Percentiles rank a stretch among this genome's conserved stretches.
phyloP scores from a whole-genome alignment of 306 rosid species.

The Erythrophleum fordii region DNA sequence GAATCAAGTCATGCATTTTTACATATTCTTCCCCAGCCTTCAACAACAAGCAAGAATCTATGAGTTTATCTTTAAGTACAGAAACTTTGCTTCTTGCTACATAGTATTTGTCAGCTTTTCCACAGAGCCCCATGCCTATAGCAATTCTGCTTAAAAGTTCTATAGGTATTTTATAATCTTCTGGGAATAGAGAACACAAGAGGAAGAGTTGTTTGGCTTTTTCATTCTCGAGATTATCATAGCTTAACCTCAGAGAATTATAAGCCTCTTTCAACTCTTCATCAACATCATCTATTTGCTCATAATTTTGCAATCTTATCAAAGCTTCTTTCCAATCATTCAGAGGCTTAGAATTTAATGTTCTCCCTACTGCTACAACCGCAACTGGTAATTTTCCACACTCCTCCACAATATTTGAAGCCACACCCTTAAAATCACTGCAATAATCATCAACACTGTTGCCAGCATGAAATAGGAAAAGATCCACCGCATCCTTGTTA shows the following conservation, averaged over 20 bases:
- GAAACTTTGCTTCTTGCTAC: background rate
- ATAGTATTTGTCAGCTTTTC: background rate
- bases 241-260: slow-evolving; percentile 13
- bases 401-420: background rate
- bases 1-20: slow-evolving; percentile 36
- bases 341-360: background rate
- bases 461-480: slow-evolving; percentile 3
- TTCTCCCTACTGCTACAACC: background rate
- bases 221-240: background rate
- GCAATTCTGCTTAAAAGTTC: slow-evolving; percentile 3
- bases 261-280: background rate
- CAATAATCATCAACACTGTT: background rate
- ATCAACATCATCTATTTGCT: background rate
- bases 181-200: slow-evolving; percentile 36
- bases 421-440: background rate
- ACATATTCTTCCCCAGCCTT: rapidly evolving
- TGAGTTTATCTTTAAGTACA: background rate
- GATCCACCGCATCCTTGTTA: background rate
- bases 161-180: slow-evolving; percentile 15
- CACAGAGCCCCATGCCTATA: background rate
- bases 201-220: background rate
- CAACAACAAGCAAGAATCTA: slow-evolving; percentile 21
- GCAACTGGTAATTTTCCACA: slow-evolving; percentile 37
- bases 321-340: background rate
- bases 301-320: background rate